Evolutionary conservation across 352 stramenopile genomes (phyloP).

Genomic region (Globisporangium parvum): DNA sequence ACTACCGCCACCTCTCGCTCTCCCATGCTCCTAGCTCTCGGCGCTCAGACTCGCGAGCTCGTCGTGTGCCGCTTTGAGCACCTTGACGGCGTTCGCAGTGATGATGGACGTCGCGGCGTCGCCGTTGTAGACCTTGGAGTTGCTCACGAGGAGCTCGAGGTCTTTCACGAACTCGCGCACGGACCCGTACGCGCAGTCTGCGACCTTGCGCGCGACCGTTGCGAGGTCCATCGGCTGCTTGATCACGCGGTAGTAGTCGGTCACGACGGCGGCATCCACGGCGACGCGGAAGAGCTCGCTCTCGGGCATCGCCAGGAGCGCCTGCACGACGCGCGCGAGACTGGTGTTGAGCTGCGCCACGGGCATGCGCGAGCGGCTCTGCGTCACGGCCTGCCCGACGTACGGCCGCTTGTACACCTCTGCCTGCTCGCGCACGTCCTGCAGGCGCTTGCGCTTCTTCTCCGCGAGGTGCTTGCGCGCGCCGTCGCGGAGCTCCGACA

Average conservation of each 20-base stretch:
- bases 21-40: not conserved
- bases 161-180: constrained; percentile 86
- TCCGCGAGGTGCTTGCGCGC: constrained; percentile 67
- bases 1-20: not conserved
- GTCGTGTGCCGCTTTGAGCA: constrained; percentile 72
- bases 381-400: constrained; percentile 61
- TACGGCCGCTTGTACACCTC: constrained; percentile 82
- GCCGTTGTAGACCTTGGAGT: constrained; percentile 81
- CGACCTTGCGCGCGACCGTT: constrained; percentile 61
- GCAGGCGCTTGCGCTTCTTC: constrained; percentile 76
- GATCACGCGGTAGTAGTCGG: constrained; percentile 80
- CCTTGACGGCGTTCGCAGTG: constrained; percentile 69
- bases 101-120: constrained; percentile 62
- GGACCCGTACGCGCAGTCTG: constrained; percentile 63
- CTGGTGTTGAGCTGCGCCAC: constrained; percentile 67
- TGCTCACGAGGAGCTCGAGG: constrained; percentile 81
- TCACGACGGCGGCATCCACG: constrained; percentile 54
- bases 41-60: constrained; percentile 60
- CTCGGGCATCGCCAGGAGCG: constrained; percentile 69
- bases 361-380: constrained; percentile 70
- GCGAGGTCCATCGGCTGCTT: constrained; percentile 83
- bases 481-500: constrained; percentile 67
- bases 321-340: constrained; percentile 54
- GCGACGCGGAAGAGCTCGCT: constrained; percentile 68
- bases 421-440: constrained; percentile 66